Evolutionary conservation across 1,284 basidiomycete genomes (phyloP).

Genomic region (Puccinia novopanici): DNA sequence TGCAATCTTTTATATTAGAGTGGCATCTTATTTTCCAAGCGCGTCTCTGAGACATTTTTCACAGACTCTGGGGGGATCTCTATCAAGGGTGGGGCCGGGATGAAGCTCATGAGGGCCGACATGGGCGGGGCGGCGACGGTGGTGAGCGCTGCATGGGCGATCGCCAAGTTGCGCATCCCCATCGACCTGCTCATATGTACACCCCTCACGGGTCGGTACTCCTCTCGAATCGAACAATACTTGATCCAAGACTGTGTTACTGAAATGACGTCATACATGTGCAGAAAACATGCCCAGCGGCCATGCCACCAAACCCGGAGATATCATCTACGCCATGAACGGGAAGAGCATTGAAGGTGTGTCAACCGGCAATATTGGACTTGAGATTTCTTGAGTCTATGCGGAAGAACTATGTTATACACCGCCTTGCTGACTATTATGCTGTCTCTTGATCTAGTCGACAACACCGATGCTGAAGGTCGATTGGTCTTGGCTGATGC

Average conservation of each 20-base stretch:
- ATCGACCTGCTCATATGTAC: slow-evolving; percentile 46
- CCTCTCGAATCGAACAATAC: neutral
- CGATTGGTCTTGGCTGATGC: slow-evolving; percentile 75
- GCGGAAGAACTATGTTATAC: too few relatives aligned
- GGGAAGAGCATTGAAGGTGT: slow-evolving; percentile 75
- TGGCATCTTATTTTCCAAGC: neutral
- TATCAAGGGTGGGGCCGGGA: slow-evolving; percentile 70
- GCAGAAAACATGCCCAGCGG: slow-evolving; percentile 84
- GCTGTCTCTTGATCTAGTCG: slow-evolving; percentile 3
- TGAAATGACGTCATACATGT: slow-evolving; percentile 64
- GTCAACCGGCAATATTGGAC: slow-evolving; percentile 69
- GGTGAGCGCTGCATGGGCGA: slow-evolving; percentile 71
- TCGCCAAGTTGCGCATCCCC: slow-evolving; percentile 76
- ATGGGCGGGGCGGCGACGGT: slow-evolving; percentile 87
- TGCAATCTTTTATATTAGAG: neutral
- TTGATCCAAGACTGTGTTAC: neutral
- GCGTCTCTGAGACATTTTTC: neutral
- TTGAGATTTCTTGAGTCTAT: neutral
- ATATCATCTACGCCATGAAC: slow-evolving; percentile 70
- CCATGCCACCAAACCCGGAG: slow-evolving; percentile 82
- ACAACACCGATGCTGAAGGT: slow-evolving; percentile 71
- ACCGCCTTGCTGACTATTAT: slow-evolving; percentile 13
- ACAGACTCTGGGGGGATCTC: slow-evolving; percentile 82
- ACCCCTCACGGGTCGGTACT: slow-evolving; percentile 37
- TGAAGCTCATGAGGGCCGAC: slow-evolving; percentile 78